phyloP scores from a whole-genome alignment of 2,329 filamentous ascomycete genomes.

The Calonectria hawksworthii region DNA sequence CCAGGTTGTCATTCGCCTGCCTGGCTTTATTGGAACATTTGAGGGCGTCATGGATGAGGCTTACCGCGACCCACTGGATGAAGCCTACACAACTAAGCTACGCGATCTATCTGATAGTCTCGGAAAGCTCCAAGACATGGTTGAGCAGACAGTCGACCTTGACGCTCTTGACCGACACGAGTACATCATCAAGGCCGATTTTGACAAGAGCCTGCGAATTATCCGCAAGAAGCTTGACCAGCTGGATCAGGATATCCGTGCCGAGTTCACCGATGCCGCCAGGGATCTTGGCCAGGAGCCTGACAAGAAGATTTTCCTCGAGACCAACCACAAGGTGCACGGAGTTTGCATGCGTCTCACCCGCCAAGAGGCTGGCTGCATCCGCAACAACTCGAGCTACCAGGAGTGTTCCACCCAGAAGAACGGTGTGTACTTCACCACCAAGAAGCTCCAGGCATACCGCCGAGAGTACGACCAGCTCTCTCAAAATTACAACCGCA shows the following conservation, averaged over 20 bases:
- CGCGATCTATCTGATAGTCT: conserved; percentile 82
- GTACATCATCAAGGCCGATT: conserved; percentile 99
- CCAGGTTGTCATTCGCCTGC: conserved; percentile 92
- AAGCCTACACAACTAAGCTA: conserved; percentile 88
- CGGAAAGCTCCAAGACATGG: conserved; percentile 94
- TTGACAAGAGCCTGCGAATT: conserved; percentile 88
- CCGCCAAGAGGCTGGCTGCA: conserved; percentile 90
- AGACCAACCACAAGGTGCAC: conserved; percentile 90
- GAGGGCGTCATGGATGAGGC: conserved; percentile 96
- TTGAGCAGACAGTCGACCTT: conserved; percentile 96
- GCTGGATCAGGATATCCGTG: conserved; percentile 84
- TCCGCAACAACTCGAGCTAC: conserved; percentile 90
- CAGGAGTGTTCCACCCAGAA: conserved; percentile 98
- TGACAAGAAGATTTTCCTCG: conserved; percentile 99
- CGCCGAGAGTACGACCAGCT: conserved; percentile 95
- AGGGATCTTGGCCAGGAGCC: conserved; percentile 89
- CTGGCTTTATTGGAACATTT: conserved; percentile 89
- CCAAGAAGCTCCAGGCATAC: conserved; percentile 81
- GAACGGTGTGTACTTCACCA: conserved; percentile 99
- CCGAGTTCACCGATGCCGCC: conserved; percentile 82
- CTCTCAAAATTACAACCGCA: conserved; percentile 94
- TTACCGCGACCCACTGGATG: conserved; percentile 89
- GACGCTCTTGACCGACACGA: conserved; percentile 97
- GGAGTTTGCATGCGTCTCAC: conserved; percentile 98
- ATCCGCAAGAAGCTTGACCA: conserved; percentile 93